Percentiles rank a stretch among this genome's conserved stretches.
Evolutionary conservation across 1,284 basidiomycete species (phyloP).

Genomic region (Hymenochaete sp.): DNA sequence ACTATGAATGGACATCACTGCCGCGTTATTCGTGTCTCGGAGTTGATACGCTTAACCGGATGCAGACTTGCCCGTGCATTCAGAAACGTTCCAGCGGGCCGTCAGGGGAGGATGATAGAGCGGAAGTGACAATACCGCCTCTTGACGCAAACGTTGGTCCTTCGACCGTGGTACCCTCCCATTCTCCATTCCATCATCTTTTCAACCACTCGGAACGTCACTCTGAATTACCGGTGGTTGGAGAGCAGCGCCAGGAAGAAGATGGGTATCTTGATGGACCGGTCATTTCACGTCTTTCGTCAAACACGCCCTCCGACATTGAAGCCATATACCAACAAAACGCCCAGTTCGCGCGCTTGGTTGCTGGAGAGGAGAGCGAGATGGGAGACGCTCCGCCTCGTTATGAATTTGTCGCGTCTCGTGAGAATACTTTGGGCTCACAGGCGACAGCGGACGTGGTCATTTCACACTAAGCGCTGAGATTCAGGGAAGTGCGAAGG

Average conservation of each 20-base stretch:
- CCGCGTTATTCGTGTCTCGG: conserved; percentile 54
- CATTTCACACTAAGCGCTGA: too few species aligned
- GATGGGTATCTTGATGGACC: conserved; percentile 1
- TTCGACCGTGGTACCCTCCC: too few species aligned
- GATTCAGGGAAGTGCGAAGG: too few species aligned
- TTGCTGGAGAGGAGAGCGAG: conserved; percentile 55
- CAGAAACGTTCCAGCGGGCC: conserved; percentile 6
- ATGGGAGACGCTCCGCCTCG: conserved; percentile 56
- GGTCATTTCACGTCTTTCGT: conserved; percentile 12
- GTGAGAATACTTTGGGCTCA: conserved; percentile 6
- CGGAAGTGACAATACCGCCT: conserved; percentile 3
- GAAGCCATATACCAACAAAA: conserved; percentile 34
- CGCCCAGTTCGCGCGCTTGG: conserved; percentile 47
- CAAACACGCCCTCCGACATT: conserved; percentile 21
- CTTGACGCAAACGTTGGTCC: too few species aligned
- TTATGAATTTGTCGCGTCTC: conserved; percentile 32
- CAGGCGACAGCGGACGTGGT: conserved; percentile 1
- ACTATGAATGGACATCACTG: conserved; percentile 67
- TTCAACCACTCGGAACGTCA: not conserved
- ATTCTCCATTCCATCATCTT: not conserved
- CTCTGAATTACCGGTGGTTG: not conserved
- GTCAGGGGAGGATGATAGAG: not conserved
- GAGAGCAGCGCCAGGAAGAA: not conserved
- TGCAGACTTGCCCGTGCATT: conserved; percentile 39
- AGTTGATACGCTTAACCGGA: conserved; percentile 28